Evolutionary conservation across 306 rosid genomes (phyloP), one percentile per base, ranked within the genome.

Genomic region (Ammopiptanthus mongolicus): DNA sequence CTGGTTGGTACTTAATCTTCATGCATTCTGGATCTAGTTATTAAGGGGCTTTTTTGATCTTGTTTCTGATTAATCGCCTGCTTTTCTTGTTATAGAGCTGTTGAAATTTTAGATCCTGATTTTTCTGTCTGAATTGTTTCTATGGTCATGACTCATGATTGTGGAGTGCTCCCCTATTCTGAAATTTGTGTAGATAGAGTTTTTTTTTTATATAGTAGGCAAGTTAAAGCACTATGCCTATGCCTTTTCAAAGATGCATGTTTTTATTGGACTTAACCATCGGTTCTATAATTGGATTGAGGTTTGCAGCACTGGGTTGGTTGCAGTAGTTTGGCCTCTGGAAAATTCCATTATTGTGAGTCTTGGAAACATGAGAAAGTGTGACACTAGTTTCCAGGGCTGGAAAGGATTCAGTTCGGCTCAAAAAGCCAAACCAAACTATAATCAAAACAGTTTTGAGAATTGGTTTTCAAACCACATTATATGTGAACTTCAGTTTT

Each of bases 121-220:
- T 55, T 64, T 64, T 60, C 67, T 29, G 73, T 15, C 17, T 51
- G 68, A 44, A 44, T 23, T 47, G 74, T 31, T 81, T 7, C 47
- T 62, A 21, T 17, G 17, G 46, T 74, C 5, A 34, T 60, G 56
- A 59, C 39, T 74, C 5, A 34, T 36, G 1, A 36, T 59, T 80
- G 71, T 44, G 61, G 19, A 33, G 21, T 79, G 51, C 48, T 47
- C 13, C 41, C 14, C 21, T 5, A 19, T 8, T 10, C 6, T 55
- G 61, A 55, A 14, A 33, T 13, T 31, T 31, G 23, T 61, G 25
- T 18, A 7, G 71, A 8, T 22, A 25, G 55, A 65, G 25, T 18
- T 13, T 25, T 14, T 67, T 64, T 46, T 14, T n/a, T n/a, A n/a
- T 22, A 53, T 31, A 6, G 65, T 71, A 25, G 18, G 22, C 4